Evolutionary conservation across 257 asterid species (phyloP).

Genomic region (Paraleonurus japonicus): DNA sequence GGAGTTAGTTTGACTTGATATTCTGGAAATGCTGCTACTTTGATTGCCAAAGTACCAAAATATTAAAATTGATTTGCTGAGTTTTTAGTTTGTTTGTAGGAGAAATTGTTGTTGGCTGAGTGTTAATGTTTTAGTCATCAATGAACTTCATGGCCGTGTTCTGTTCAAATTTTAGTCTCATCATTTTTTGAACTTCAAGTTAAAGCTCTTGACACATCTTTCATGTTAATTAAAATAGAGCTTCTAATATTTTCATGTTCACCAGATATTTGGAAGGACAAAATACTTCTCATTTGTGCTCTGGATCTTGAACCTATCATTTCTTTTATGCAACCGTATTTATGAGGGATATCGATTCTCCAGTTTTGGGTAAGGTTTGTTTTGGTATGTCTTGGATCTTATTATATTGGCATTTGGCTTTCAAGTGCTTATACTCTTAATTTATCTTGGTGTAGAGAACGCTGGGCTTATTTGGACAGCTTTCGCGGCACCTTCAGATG

Average conservation of each 20-base stretch:
- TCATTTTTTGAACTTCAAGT: neutral
- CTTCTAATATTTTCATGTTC: conserved; percentile 46
- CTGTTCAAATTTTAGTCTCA: neutral
- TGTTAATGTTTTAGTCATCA: neutral
- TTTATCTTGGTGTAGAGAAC: conserved; percentile 49
- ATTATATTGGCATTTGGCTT: conserved; percentile 5
- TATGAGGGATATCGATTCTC: conserved; percentile 84
- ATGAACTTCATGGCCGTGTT: conserved; percentile 7
- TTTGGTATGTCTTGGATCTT: conserved; percentile 17
- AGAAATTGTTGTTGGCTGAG: conserved; percentile 17
- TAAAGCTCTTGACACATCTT: conserved; percentile 8
- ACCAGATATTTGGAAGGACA: conserved; percentile 67
- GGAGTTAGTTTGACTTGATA: neutral
- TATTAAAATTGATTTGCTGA: neutral
- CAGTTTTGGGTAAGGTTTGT: conserved; percentile 64
- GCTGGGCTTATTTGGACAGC: conserved; percentile 73
- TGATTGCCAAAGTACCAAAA: conserved; percentile 9
- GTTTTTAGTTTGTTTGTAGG: neutral
- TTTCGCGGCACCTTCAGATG: conserved; percentile 94
- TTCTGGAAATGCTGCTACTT: neutral
- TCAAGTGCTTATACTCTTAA: conserved; percentile 1
- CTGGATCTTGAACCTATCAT: conserved; percentile 72
- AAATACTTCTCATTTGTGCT: conserved; percentile 57
- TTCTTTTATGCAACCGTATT: conserved; percentile 72
- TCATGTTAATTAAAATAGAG: conserved; percentile 12